Conservation (phyloP, 768 basidiomycete species). For the Mycena vitilis region DNA sequence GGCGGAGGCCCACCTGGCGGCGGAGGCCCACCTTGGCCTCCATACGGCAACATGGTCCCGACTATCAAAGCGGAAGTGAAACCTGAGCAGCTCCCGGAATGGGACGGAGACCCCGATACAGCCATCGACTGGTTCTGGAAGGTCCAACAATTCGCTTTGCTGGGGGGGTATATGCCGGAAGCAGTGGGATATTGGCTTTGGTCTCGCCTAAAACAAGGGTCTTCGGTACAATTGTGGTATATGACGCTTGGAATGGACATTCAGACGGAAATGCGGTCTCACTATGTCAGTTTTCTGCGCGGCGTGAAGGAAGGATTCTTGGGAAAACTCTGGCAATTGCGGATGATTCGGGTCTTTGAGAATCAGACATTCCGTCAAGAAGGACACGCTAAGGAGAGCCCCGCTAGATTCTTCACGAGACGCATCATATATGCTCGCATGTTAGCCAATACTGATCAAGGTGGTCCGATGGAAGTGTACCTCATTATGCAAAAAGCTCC, state of each 20-base stretch:
- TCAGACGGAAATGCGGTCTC: not conserved
- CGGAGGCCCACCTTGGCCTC: too few relatives aligned
- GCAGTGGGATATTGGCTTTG: not conserved
- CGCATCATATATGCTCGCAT: not conserved
- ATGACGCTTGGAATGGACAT: not conserved
- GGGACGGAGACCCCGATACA: not conserved
- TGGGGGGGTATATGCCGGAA: slow-evolving; percentile 6
- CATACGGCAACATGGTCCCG: not conserved
- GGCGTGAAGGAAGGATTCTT: not conserved
- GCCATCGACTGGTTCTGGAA: slow-evolving; percentile 8
- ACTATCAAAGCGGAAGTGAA: slow-evolving; percentile 6
- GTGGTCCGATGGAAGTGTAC: not conserved
- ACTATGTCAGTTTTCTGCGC: not conserved
- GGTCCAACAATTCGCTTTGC: not conserved
- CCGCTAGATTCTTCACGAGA: not conserved
- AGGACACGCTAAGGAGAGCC: not conserved
- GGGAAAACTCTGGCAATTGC: slow-evolving; percentile 3
- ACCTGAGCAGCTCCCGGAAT: not conserved
- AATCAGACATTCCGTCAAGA: slow-evolving; percentile 4
- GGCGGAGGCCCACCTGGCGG: too few relatives aligned
- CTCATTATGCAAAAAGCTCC: not conserved
- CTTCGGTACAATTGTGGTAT: not conserved
- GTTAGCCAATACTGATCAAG: not conserved
- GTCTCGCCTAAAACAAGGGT: not conserved
- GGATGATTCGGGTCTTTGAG: not conserved